A percentile compares a stretch with the other conserved stretches of the same genome.
Evolutionary conservation across 2,329 filamentous ascomycete genomes (phyloP).

Genomic region (Aspergillus novofumigatus): DNA sequence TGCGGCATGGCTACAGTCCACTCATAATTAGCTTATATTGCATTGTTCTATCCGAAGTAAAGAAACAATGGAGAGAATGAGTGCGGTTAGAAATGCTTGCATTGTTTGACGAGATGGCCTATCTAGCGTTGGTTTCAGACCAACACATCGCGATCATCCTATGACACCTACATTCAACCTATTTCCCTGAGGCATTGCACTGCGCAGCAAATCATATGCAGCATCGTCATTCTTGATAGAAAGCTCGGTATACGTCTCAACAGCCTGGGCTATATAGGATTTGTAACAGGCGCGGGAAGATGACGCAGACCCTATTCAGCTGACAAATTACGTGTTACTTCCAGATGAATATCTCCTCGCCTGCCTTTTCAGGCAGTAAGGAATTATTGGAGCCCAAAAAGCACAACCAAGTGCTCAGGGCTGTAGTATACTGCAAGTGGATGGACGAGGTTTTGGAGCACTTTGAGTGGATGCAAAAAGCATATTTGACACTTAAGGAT

Average conservation of each 20-base stretch:
- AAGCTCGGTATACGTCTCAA: not conserved
- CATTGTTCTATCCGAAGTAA: not conserved
- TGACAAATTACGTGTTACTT: not conserved
- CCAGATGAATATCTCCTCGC: not conserved
- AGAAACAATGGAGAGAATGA: not conserved
- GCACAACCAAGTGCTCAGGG: no score
- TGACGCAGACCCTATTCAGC: not conserved
- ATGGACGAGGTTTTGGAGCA: not conserved
- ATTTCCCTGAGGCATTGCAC: not conserved
- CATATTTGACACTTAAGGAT: slow-evolving; percentile 15
- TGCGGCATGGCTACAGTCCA: not conserved
- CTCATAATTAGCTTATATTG: not conserved
- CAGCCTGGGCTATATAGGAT: no score
- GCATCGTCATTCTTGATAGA: not conserved
- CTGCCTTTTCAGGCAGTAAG: no score
- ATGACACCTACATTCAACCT: not conserved
- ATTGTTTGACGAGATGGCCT: not conserved
- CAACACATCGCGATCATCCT: not conserved
- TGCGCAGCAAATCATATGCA: no score
- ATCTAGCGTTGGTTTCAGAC: not conserved
- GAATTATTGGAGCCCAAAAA: no score
- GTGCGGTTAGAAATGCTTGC: not conserved
- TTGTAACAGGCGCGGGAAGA: not conserved
- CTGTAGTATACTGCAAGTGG: no score
- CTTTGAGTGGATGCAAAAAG: not conserved